A percentile compares a stretch with the other conserved stretches of the same genome.
These are phyloP conservation scores for Fusarium xyrophilum DNA, from an alignment of 2,329 filamentous ascomycete species.

Conservation along the genomic window DNA sequence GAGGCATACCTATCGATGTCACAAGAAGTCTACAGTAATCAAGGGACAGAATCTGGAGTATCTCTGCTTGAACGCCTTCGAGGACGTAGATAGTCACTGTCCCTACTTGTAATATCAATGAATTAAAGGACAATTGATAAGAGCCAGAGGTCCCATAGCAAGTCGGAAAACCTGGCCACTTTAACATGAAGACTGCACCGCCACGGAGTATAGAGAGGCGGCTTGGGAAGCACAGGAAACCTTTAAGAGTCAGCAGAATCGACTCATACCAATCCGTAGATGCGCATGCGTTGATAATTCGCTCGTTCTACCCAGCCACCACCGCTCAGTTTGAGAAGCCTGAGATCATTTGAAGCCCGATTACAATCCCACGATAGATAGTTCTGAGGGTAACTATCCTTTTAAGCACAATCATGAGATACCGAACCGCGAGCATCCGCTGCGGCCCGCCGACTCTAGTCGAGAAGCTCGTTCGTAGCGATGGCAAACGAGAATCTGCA, in stretches of 20 bases:
- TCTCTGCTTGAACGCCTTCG: neutral
- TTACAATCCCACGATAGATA: neutral
- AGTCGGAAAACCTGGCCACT: constrained; percentile 33
- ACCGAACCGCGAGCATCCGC: neutral
- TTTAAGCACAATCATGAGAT: neutral
- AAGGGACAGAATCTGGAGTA: neutral
- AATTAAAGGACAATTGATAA: constrained; percentile 5
- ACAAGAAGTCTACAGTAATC: neutral
- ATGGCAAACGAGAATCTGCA: neutral
- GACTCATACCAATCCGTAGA: neutral
- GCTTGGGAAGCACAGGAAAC: neutral
- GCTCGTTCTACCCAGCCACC: neutral
- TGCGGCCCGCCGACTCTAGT: neutral
- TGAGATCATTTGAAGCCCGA: neutral
- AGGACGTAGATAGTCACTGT: neutral
- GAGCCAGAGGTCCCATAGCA: constrained; percentile 25
- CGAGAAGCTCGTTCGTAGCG: neutral
- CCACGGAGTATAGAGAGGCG: neutral
- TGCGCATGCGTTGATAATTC: neutral
- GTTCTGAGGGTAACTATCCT: neutral
- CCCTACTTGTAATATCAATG: neutral
- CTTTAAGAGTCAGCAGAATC: neutral
- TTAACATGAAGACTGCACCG: constrained; percentile 31
- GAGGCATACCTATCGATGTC: neutral
- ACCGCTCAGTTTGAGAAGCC: no score